phyloP scores from a whole-genome alignment of 352 stramenopile genomes.

The Pythium monospermum region DNA sequence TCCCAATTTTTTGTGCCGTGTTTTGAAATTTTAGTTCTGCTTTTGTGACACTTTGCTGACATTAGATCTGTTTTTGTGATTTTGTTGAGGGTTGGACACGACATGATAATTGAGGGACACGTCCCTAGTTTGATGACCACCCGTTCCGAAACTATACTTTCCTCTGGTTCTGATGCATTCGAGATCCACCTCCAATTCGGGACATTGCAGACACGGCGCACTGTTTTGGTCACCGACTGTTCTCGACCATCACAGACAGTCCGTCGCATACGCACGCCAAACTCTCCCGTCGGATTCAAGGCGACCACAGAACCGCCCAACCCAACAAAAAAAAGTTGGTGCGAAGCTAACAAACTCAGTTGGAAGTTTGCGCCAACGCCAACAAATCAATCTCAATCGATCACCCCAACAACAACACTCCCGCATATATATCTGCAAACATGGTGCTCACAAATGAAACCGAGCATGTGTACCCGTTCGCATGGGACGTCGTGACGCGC shows the following conservation, averaged over 20 bases:
- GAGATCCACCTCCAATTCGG: background rate
- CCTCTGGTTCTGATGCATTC: background rate
- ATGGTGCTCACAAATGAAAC: slow-evolving; percentile 82
- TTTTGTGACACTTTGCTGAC: too few species aligned
- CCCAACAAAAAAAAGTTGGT: too few species aligned
- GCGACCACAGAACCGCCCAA: background rate
- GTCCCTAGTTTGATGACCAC: too few species aligned
- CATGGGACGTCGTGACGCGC: slow-evolving; percentile 80
- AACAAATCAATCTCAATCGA: background rate
- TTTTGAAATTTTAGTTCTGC: too few species aligned
- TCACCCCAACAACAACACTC: background rate
- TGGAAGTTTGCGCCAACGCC: too few species aligned
- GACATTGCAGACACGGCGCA: background rate
- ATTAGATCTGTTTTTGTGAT: too few species aligned
- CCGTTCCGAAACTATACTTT: too few species aligned
- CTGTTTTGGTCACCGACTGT: background rate
- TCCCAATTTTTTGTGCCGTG: too few species aligned
- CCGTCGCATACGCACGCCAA: background rate
- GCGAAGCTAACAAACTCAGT: too few species aligned
- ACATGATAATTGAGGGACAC: too few species aligned
- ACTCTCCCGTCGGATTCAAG: background rate
- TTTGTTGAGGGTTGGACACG: too few species aligned
- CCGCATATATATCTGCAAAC: background rate
- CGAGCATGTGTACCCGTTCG: slow-evolving; percentile 71
- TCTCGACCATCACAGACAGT: background rate